Evolutionary conservation across 371 early-diverging fungal species (phyloP).

Genomic region (Dichotomocladium elegans): DNA sequence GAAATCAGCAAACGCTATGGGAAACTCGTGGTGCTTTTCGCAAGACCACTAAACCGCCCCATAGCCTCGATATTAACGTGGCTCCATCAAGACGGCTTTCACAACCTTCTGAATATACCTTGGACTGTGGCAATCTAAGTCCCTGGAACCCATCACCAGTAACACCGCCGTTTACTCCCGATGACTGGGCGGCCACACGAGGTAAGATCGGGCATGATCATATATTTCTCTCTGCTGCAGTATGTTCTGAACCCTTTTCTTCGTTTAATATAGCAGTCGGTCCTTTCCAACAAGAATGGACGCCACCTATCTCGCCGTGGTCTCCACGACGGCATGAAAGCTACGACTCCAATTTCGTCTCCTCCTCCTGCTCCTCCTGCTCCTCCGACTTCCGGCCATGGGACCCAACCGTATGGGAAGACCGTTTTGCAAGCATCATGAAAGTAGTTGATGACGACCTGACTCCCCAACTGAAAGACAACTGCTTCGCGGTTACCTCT

Average conservation of each 20-base stretch:
- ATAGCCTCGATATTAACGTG: not conserved
- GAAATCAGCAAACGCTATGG: not conserved
- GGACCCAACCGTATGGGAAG: constrained; percentile 6
- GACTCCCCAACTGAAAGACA: not conserved
- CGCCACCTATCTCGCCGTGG: constrained; percentile 6
- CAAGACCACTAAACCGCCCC: not conserved
- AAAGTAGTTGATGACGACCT: constrained; percentile 12
- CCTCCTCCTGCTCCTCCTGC: not conserved
- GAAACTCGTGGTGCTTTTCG: not conserved
- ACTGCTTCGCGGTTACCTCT: not conserved
- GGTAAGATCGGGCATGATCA: too few relatives aligned
- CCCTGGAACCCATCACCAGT: not conserved
- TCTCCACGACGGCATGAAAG: not conserved
- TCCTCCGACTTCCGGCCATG: not conserved
- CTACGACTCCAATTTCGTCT: not conserved
- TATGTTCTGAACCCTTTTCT: too few relatives aligned
- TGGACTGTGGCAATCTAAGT: not conserved
- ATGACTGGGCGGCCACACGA: not conserved
- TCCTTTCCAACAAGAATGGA: constrained; percentile 11
- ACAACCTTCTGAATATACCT: not conserved
- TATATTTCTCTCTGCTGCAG: too few relatives aligned
- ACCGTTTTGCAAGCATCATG: constrained; percentile 14
- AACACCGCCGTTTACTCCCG: not conserved
- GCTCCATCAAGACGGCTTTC: not conserved
- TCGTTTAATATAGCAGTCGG: too few relatives aligned